Evolutionary conservation across 495 filamentous ascomycete genomes (phyloP).

Genomic region (Tetracladium marchalianum): DNA sequence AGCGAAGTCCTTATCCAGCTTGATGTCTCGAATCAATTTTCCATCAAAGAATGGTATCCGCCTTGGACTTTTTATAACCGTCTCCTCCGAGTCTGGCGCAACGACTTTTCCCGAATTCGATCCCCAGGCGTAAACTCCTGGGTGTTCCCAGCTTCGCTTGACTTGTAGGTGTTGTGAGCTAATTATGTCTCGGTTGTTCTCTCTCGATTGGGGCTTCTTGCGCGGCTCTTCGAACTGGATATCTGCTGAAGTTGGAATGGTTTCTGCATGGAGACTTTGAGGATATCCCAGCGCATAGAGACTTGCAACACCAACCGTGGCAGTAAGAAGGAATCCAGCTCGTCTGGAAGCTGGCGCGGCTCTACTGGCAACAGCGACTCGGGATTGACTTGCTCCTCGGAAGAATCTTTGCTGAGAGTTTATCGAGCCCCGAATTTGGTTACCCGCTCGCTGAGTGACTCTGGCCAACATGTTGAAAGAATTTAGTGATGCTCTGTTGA

Average conservation of each 20-base stretch:
- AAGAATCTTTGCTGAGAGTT: conserved; percentile 7
- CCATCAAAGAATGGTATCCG: conserved; percentile 77
- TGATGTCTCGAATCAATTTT: conserved; percentile 77
- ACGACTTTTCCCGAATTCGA: conserved; percentile 77
- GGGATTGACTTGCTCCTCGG: conserved; percentile 3
- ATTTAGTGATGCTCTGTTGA: too few species aligned
- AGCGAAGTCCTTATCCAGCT: conserved; percentile 74
- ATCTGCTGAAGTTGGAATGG: conserved; percentile 32
- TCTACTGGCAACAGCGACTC: conserved; percentile 6
- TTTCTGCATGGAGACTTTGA: conserved; percentile 35
- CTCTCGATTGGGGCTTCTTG: conserved; percentile 42
- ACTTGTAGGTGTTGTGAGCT: conserved; percentile 76
- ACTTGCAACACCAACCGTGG: conserved; percentile 20
- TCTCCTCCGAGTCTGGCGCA: conserved; percentile 72
- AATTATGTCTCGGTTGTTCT: conserved; percentile 61
- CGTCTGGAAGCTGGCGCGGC: not conserved
- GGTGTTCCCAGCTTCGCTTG: conserved; percentile 78
- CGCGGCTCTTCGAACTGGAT: conserved; percentile 51
- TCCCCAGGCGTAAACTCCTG: conserved; percentile 90
- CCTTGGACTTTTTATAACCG: conserved; percentile 65
- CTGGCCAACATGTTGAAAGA: too few species aligned
- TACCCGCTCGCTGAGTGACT: conserved; percentile 4
- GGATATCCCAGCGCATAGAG: conserved; percentile 13
- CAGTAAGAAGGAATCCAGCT: conserved; percentile 11
- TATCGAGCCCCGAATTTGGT: not conserved